Conservation (phyloP, 2,329 filamentous ascomycete genomes). For the Fusarium anthophilum region DNA sequence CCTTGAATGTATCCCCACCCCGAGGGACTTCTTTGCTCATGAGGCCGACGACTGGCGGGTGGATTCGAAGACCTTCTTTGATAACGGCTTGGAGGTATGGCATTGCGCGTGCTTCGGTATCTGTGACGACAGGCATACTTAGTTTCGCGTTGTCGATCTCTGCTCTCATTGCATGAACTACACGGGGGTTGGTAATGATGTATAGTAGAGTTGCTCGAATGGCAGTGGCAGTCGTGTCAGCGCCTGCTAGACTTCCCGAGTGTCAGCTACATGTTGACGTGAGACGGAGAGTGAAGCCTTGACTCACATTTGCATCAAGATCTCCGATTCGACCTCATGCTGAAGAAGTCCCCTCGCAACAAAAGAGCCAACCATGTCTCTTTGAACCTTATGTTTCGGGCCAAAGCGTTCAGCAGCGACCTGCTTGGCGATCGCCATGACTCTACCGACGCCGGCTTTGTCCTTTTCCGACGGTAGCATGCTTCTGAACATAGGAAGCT, state of each 20-base stretch:
- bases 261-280: accelerated
- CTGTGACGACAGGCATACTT: not conserved
- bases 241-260: not conserved
- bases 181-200: not conserved
- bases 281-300: too few relatives aligned
- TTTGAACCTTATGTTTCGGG: not conserved
- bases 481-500: not conserved
- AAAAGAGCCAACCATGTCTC: not conserved
- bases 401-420: not conserved
- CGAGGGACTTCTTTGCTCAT: not conserved
- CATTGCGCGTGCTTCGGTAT: not conserved
- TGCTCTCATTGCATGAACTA: not conserved
- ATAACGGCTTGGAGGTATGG: not conserved
- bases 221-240: not conserved
- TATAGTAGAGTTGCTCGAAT: not conserved
- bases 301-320: not conserved
- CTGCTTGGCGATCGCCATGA: not conserved
- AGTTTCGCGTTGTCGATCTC: not conserved
- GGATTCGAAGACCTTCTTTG: not conserved
- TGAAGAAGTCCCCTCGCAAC: not conserved
- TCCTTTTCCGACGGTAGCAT: not conserved
- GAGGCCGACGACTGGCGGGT: not conserved
- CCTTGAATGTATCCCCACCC: not conserved
- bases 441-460: not conserved
- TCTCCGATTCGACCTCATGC: not conserved